Conservation (phyloP, 164 flowering plant genomes). For the Chimonanthus praecox region DNA sequence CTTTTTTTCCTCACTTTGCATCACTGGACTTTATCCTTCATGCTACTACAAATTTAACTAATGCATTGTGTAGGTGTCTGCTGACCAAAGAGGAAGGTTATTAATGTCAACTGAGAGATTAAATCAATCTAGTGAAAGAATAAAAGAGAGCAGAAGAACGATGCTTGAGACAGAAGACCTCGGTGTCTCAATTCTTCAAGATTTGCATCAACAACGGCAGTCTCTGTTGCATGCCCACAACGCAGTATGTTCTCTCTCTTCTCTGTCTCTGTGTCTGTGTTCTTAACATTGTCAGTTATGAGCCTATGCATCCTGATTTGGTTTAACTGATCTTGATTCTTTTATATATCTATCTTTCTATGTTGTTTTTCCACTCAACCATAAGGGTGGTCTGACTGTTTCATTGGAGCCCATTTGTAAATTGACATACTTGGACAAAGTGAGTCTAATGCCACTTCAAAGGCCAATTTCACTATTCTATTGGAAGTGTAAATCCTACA, state of each 20-base stretch:
- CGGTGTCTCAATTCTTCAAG: constrained; percentile 20
- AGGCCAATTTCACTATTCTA: no score
- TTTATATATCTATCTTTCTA: no score
- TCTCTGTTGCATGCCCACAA: constrained; percentile 14
- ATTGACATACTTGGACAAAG: no score
- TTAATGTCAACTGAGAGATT: constrained; percentile 14
- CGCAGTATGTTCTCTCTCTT: constrained; percentile 1
- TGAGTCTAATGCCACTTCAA: no score
- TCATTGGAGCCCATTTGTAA: no score
- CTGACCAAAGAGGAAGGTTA: constrained; percentile 18
- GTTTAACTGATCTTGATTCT: no score
- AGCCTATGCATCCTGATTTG: background rate
- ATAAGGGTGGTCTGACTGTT: no score
- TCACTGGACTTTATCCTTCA: no score
- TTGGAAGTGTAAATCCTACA: no score
- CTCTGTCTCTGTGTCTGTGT: background rate
- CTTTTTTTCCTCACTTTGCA: no score
- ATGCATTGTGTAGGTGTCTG: constrained; percentile 7
- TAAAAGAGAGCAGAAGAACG: constrained; percentile 17
- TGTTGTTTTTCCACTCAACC: no score
- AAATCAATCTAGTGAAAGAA: constrained; percentile 18
- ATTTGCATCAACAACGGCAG: constrained; percentile 18
- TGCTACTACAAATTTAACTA: no score
- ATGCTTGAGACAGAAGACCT: constrained; percentile 19
- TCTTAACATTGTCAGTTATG: background rate